A percentile compares a stretch with the other conserved stretches of the same genome.
These are phyloP conservation scores for Cordyceps militaris DNA, from an alignment of 2,329 filamentous ascomycete species.

Conservation along the genomic window DNA sequence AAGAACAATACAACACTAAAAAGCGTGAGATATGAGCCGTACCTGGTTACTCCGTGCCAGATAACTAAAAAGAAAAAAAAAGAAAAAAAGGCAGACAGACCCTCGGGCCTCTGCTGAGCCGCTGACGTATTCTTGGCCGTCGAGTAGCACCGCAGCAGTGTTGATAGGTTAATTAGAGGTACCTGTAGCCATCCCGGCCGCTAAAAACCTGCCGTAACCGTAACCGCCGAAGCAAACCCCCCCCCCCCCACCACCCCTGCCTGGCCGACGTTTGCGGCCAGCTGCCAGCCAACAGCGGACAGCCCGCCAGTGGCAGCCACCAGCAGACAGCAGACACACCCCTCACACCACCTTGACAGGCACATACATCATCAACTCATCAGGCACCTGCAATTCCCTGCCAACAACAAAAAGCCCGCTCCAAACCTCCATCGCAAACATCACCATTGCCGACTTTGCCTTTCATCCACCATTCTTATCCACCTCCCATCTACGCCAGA, in stretches of 20 bases:
- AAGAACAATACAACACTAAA: too few species aligned
- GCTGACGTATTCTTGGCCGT: not conserved
- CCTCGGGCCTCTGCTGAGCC: not conserved
- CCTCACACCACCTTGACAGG: not conserved
- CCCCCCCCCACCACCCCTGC: not conserved
- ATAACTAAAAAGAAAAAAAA: not conserved
- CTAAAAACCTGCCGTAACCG: not conserved
- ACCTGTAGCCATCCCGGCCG: not conserved
- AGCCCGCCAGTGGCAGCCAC: not conserved
- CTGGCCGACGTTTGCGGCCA: not conserved
- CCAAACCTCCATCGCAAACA: conserved; percentile 10
- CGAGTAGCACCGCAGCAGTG: not conserved
- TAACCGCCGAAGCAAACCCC: not conserved
- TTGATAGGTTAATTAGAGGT: too few species aligned
- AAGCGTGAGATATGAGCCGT: too few species aligned
- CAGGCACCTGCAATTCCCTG: not conserved
- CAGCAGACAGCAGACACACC: not conserved
- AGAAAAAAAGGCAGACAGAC: too few species aligned
- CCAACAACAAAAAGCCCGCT: not conserved
- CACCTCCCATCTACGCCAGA: not conserved
- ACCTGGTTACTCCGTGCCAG: too few species aligned
- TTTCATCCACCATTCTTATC: not conserved
- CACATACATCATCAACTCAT: conserved; percentile 1
- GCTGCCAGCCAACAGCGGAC: not conserved
- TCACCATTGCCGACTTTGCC: conserved; percentile 2